These are phyloP conservation scores for Aspergillus vadensis DNA, from an alignment of 2,329 filamentous ascomycete genomes.

Conservation along the genomic window DNA sequence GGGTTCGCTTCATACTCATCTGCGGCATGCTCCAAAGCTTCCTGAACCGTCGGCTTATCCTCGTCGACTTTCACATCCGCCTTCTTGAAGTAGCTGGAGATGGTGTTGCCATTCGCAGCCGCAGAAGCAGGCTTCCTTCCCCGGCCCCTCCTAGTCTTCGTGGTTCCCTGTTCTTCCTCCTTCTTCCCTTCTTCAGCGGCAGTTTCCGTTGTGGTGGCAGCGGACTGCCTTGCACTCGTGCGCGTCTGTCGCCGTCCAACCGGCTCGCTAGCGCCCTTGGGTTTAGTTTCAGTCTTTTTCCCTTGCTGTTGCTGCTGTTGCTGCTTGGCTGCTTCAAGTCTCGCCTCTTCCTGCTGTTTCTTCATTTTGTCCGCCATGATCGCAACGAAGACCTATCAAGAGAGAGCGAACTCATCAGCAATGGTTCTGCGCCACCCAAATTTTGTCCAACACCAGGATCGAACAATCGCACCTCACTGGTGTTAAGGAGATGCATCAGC, in stretches of 20 bases:
- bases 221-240: conserved; percentile 27
- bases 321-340: conserved; percentile 38
- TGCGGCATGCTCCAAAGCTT: conserved; percentile 61
- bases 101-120: conserved; percentile 43
- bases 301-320: conserved; percentile 24
- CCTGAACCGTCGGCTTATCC: conserved; percentile 56
- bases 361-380: conserved; percentile 55
- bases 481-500: conserved; percentile 49
- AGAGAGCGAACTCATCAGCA: conserved; percentile 10
- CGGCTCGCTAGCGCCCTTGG: conserved; percentile 25
- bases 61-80: conserved; percentile 57
- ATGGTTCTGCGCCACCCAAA: not conserved
- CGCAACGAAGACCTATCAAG: conserved; percentile 47
- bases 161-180: conserved; percentile 20
- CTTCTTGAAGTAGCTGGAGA: conserved; percentile 64
- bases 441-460: not conserved
- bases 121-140: conserved; percentile 29
- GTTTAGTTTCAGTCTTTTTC: conserved; percentile 24
- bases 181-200: conserved; percentile 17
- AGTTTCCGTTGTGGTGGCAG: conserved; percentile 15
- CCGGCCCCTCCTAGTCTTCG: conserved; percentile 31
- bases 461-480: conserved; percentile 42
- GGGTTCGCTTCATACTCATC: conserved; percentile 60
- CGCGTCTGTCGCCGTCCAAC: conserved; percentile 36
- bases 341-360: conserved; percentile 48